Conservation (phyloP, 331 rosid species). For the Rhamnella rubrinervis region DNA sequence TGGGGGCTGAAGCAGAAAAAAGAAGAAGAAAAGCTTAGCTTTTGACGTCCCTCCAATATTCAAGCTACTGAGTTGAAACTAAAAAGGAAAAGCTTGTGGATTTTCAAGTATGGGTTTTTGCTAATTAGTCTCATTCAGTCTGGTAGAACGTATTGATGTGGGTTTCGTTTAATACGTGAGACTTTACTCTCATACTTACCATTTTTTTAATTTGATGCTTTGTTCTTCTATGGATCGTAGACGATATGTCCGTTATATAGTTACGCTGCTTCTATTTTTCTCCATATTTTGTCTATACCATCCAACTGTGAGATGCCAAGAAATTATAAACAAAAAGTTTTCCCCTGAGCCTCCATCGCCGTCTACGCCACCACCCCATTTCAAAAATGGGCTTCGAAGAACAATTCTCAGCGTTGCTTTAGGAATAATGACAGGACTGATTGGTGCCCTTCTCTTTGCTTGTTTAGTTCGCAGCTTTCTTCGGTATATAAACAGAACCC, state of each 20-base stretch:
- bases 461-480: slow-evolving; percentile 65
- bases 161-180: slow-evolving; percentile 5
- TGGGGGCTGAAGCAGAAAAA: background rate
- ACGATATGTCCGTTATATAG: slow-evolving; percentile 19
- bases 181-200: background rate
- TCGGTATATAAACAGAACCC: slow-evolving; percentile 68
- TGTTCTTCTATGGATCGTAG: slow-evolving; percentile 30
- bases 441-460: slow-evolving; percentile 63
- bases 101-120: background rate
- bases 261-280: slow-evolving; percentile 39
- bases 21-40: background rate
- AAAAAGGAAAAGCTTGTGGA: background rate
- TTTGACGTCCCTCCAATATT: background rate
- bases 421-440: slow-evolving; percentile 66
- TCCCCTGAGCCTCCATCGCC: slow-evolving; percentile 51
- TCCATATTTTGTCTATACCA: slow-evolving; percentile 35
- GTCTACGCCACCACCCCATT: slow-evolving; percentile 32
- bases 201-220: background rate
- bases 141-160: slow-evolving; percentile 15
- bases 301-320: slow-evolving; percentile 52
- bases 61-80: background rate
- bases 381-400: slow-evolving; percentile 45
- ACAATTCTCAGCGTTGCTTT: slow-evolving; percentile 59
- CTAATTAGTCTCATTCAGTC: background rate
- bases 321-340: slow-evolving; percentile 37